Evolutionary conservation across 257 asterid genomes (phyloP).

Genomic region (Datura wrightii): DNA sequence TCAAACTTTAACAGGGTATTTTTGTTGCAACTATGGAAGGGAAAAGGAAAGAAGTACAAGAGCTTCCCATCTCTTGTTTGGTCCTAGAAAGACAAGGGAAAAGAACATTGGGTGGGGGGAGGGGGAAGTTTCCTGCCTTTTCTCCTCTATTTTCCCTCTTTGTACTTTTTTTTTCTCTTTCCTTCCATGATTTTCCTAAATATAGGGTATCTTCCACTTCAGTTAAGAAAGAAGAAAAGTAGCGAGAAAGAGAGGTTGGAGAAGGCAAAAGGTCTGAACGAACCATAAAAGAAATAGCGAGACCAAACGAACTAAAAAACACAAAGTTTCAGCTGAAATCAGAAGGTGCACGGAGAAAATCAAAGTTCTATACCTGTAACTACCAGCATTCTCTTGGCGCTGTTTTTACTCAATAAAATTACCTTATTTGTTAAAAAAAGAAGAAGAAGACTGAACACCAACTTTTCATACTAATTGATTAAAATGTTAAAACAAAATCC

Average conservation of each 20-base stretch:
- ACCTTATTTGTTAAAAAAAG: neutral
- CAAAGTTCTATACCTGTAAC: neutral
- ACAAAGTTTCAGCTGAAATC: neutral
- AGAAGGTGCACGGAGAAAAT: neutral
- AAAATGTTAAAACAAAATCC: neutral
- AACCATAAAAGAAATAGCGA: neutral
- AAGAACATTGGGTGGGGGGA: neutral
- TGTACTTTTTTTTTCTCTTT: neutral
- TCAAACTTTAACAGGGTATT: neutral
- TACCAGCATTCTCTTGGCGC: neutral
- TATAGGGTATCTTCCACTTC: neutral
- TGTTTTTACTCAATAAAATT: neutral
- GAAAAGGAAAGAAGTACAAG: neutral
- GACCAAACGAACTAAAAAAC: neutral
- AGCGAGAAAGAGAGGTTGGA: neutral
- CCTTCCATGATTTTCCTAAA: neutral
- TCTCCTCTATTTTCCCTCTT: neutral
- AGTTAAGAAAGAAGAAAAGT: neutral
- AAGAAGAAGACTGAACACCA: neutral
- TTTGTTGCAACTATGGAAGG: neutral
- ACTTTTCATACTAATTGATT: neutral
- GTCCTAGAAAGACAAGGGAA: neutral
- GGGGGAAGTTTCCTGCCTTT: neutral
- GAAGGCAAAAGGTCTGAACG: neutral
- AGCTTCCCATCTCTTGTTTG: neutral